Percentiles rank a stretch among this genome's conserved stretches.
Conservation (phyloP, 2,329 filamentous ascomycete genomes). For the Phialophora tarda region DNA sequence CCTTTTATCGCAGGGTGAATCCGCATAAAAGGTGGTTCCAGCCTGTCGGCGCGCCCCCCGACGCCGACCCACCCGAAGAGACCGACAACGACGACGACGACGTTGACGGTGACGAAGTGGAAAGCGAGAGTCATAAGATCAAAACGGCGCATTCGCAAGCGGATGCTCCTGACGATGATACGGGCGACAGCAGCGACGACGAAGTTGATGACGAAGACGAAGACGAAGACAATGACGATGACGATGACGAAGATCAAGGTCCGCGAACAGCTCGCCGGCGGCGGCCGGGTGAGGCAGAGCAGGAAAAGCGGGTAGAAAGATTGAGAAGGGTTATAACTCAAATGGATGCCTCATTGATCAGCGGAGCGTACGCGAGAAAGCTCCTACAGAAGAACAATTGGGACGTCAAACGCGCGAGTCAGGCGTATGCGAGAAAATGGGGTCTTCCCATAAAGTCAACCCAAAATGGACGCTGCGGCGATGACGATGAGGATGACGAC, state of each 20-base stretch:
- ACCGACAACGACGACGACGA: conserved; percentile 9
- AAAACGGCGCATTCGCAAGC: background rate
- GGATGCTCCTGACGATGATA: background rate
- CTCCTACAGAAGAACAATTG: background rate
- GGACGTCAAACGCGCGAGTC: background rate
- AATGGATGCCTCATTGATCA: background rate
- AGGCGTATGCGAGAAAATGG: background rate
- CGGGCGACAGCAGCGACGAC: background rate
- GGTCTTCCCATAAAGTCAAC: background rate
- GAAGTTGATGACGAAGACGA: conserved; percentile 5
- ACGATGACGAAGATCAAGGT: conserved; percentile 2
- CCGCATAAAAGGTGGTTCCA: conserved; percentile 16
- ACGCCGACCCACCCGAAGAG: background rate
- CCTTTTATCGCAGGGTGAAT: conserved; percentile 5
- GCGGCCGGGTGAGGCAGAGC: background rate
- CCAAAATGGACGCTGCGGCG: background rate
- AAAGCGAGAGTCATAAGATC: background rate
- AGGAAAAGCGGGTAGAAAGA: background rate
- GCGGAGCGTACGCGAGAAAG: background rate
- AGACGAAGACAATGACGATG: too few species aligned
- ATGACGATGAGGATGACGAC: background rate
- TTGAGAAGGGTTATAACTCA: background rate
- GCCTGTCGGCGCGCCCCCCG: background rate
- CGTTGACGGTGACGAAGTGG: background rate
- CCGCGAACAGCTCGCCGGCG: background rate